phyloP scores from a whole-genome alignment of 805 yeast genomes.

The Kluyveromyces aestuarii region DNA sequence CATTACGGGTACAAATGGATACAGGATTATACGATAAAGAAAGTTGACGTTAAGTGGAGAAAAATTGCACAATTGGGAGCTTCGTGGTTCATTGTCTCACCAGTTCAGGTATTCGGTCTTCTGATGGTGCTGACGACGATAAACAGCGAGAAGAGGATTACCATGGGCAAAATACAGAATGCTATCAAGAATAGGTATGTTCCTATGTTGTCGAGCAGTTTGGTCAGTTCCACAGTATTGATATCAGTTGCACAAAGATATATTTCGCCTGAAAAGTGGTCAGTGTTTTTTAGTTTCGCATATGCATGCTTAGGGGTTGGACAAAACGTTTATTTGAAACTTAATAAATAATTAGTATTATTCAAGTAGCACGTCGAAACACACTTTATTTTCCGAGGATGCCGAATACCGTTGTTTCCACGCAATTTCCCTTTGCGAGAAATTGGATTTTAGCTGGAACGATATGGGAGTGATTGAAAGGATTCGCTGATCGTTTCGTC shows the following conservation, averaged over 20 bases:
- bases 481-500: too few relatives aligned
- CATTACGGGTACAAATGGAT: constrained; percentile 16
- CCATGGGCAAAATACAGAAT: constrained; percentile 3
- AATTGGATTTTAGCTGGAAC: too few relatives aligned
- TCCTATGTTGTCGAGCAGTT: constrained; percentile 13
- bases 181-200: constrained; percentile 9
- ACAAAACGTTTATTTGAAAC: constrained; percentile 17
- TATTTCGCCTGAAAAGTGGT: constrained; percentile 17
- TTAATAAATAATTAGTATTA: not conserved
- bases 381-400: not conserved
- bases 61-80: constrained; percentile 13
- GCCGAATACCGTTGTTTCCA: not conserved
- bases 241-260: constrained; percentile 16
- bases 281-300: constrained; percentile 19
- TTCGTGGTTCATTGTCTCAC: constrained; percentile 14
- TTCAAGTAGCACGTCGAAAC: not conserved
- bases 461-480: too few relatives aligned
- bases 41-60: constrained; percentile 7
- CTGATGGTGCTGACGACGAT: constrained; percentile 12
- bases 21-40: constrained; percentile 7
- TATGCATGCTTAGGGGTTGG: constrained; percentile 15
- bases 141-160: constrained; percentile 6
- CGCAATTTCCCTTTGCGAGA: too few relatives aligned
- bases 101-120: constrained; percentile 14
- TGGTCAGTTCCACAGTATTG: constrained; percentile 12